phyloP scores from a whole-genome alignment of 1,284 basidiomycete genomes.

The Macrocybe sp. region DNA sequence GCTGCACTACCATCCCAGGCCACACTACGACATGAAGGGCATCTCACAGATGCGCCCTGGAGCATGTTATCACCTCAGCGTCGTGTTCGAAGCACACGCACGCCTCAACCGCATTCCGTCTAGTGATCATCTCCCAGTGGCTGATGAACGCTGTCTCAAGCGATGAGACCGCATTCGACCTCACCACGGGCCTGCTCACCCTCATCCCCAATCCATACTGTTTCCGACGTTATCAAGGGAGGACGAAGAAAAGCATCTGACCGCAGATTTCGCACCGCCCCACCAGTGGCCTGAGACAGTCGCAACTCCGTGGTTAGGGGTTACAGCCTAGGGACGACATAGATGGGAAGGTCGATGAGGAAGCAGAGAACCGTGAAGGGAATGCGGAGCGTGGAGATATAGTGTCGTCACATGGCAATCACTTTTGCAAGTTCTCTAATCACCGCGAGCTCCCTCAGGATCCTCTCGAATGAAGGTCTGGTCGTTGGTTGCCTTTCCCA shows the following conservation, averaged over 20 bases:
- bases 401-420: too few relatives aligned
- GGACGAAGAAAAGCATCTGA: slow-evolving; percentile 35
- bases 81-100: too few relatives aligned
- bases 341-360: too few relatives aligned
- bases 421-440: slow-evolving; percentile 6
- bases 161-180: slow-evolving; percentile 20
- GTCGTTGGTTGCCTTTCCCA: slow-evolving; percentile 28
- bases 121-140: too few relatives aligned
- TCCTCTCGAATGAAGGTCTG: slow-evolving; percentile 26
- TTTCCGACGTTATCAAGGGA: slow-evolving; percentile 40
- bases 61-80: too few relatives aligned
- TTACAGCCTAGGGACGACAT: slow-evolving; percentile 14
- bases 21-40: too few relatives aligned
- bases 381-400: too few relatives aligned
- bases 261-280: not conserved
- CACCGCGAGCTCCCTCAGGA: slow-evolving; percentile 24
- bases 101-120: too few relatives aligned
- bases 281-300: slow-evolving; percentile 3
- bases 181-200: slow-evolving; percentile 52
- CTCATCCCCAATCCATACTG: slow-evolving; percentile 49
- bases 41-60: too few relatives aligned
- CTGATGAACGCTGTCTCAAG: too few relatives aligned
- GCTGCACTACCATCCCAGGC: too few relatives aligned
- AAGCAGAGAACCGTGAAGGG: too few relatives aligned
- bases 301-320: not conserved